Conservation (phyloP, 345 rosid genomes). For the Arabidopsis suecica region DNA sequence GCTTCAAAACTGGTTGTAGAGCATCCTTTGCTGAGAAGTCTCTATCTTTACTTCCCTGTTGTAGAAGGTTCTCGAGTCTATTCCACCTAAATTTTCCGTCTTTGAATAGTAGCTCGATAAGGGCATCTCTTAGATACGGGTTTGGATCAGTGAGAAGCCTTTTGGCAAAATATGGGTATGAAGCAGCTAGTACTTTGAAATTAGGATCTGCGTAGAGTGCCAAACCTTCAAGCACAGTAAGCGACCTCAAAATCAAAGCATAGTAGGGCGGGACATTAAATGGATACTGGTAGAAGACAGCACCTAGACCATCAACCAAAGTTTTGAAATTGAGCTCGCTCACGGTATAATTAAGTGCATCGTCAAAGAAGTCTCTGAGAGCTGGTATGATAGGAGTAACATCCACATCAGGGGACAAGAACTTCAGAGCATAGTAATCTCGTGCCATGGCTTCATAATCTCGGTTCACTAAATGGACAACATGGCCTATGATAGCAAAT, state of each 20-base stretch:
- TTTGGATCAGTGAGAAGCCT: constrained; percentile 97
- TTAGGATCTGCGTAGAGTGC: constrained; percentile 92
- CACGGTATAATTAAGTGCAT: constrained; percentile 88
- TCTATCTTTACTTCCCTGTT: constrained; percentile 89
- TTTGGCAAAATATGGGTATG: constrained; percentile 97
- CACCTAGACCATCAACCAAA: constrained; percentile 89
- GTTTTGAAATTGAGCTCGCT: constrained; percentile 95
- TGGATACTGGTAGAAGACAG: constrained; percentile 88
- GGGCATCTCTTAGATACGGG: constrained; percentile 97
- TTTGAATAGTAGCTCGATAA: constrained; percentile 90
- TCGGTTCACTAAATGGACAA: constrained; percentile 93
- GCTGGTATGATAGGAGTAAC: constrained; percentile 95
- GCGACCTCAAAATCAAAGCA: constrained; percentile 92
- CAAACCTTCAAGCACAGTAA: constrained; percentile 94
- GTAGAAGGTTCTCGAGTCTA: constrained; percentile 92
- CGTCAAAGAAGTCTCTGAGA: constrained; percentile 84
- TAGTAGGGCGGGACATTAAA: constrained; percentile 95
- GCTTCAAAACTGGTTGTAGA: constrained; percentile 83
- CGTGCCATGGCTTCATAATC: constrained; percentile 99
- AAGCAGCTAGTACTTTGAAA: constrained; percentile 94
- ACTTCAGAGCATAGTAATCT: constrained; percentile 88
- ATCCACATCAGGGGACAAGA: constrained; percentile 85
- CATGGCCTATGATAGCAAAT: constrained; percentile 90
- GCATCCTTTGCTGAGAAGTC: constrained; percentile 93
- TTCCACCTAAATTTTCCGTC: constrained; percentile 97